Conservation (phyloP, 2,329 filamentous ascomycete species). For the Alternaria hordeiaustralica region DNA sequence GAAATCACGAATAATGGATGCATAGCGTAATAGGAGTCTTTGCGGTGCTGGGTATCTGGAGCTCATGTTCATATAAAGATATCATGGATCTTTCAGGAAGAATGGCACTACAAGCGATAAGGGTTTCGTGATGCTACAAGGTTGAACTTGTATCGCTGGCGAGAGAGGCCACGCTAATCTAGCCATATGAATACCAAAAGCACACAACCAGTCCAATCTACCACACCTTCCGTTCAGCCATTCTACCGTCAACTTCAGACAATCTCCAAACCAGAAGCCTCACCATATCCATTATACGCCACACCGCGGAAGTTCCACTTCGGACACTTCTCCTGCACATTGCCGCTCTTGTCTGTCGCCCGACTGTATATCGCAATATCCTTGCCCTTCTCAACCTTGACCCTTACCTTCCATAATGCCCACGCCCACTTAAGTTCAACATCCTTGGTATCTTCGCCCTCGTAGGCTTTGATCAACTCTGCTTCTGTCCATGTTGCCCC, state of each 20-base stretch:
- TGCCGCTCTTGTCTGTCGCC: slow-evolving; percentile 61
- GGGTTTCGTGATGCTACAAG: not conserved
- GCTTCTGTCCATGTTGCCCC: slow-evolving; percentile 60
- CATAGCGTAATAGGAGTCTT: slow-evolving; percentile 21
- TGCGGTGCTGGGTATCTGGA: not conserved
- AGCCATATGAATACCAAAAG: not conserved
- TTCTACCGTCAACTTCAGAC: slow-evolving; percentile 20
- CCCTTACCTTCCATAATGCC: slow-evolving; percentile 60
- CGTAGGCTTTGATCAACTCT: slow-evolving; percentile 40
- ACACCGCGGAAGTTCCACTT: slow-evolving; percentile 67
- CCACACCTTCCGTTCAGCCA: not conserved
- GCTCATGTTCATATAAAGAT: not conserved
- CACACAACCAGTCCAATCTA: no score
- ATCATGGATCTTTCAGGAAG: not conserved
- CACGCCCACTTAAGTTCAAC: slow-evolving; percentile 61
- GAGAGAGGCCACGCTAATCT: not conserved
- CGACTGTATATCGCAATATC: slow-evolving; percentile 59
- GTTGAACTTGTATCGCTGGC: not conserved
- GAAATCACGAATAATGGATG: slow-evolving; percentile 7
- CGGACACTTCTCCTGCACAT: slow-evolving; percentile 56
- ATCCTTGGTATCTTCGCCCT: slow-evolving; percentile 18
- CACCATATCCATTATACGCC: slow-evolving; percentile 66
- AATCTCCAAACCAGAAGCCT: slow-evolving; percentile 58
- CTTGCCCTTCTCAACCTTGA: slow-evolving; percentile 52
- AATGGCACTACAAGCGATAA: not conserved